Conservation (phyloP, 2,329 filamentous ascomycete genomes). For the Sphaerostilbella broomeana region DNA sequence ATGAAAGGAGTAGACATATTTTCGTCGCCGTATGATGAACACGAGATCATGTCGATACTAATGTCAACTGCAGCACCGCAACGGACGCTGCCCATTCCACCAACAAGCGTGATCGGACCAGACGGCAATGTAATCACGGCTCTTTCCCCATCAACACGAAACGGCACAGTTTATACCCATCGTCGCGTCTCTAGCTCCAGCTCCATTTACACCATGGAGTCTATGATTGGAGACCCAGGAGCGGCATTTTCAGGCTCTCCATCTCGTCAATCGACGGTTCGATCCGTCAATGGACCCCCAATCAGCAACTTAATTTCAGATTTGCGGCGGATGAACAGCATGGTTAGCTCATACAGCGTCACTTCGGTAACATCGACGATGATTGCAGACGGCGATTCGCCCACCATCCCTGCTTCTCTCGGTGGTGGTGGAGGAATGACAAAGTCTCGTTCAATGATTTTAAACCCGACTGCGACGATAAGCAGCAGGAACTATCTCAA, state of each 20-base stretch:
- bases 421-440: neutral
- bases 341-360: conserved; percentile 39
- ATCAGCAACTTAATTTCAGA: conserved; percentile 42
- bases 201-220: conserved; percentile 20
- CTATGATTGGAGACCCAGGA: conserved; percentile 12
- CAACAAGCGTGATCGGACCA: conserved; percentile 21
- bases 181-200: conserved; percentile 21
- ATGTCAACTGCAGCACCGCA: conserved; percentile 18
- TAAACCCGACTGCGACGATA: conserved; percentile 22
- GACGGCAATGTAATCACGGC: conserved; percentile 23
- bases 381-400: conserved; percentile 27
- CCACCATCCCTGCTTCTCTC: conserved; percentile 29
- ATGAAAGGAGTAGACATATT: conserved; percentile 15
- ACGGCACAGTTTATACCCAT: conserved; percentile 16
- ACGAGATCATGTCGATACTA: conserved; percentile 28
- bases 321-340: conserved; percentile 52
- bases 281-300: conserved; percentile 15
- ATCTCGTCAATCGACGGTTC: conserved; percentile 15
- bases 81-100: conserved; percentile 26
- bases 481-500: conserved; percentile 42
- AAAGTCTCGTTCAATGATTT: conserved; percentile 1
- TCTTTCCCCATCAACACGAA: conserved; percentile 22
- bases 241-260: conserved; percentile 21
- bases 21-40: conserved; percentile 28
- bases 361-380: conserved; percentile 30